Percentiles rank a stretch among this genome's conserved stretches.
phyloP scores from a whole-genome alignment of 768 basidiomycete genomes.

The Rhodotorula taiwanensis region DNA sequence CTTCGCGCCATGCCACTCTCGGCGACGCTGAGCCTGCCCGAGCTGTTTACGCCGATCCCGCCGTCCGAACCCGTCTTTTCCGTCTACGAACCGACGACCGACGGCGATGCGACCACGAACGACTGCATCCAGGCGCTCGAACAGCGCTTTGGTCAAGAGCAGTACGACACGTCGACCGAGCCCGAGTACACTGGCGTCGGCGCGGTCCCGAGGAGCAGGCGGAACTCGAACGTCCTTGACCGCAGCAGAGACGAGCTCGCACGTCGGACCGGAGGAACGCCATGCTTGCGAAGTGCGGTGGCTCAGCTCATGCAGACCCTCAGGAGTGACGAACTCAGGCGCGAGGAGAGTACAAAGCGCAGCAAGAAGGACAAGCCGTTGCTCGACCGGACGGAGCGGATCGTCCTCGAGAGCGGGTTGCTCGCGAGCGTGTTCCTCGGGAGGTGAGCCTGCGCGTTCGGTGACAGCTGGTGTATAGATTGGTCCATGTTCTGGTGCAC shows the following conservation, averaged over 20 bases:
- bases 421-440: constrained; percentile 19
- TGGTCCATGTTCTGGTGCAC: no score
- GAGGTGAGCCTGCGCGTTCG: no score
- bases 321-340: neutral
- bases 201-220: neutral
- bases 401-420: constrained; percentile 14
- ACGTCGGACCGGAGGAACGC: neutral
- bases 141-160: neutral
- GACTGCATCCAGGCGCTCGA: constrained; percentile 14
- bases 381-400: constrained; percentile 1
- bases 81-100: neutral
- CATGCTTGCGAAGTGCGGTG: neutral
- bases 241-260: neutral
- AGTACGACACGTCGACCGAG: neutral
- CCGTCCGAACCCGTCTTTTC: neutral
- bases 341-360: neutral
- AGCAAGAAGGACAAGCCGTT: neutral
- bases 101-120: neutral
- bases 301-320: constrained; percentile 8
- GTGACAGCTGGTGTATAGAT: no score
- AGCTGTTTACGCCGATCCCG: no score
- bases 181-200: neutral
- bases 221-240: neutral
- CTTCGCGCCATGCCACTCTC: neutral
- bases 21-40: no score